Evolutionary conservation across 331 rosid species (phyloP), one percentile per base, ranked within the genome.

Genomic region (Cydonia oblonga): DNA sequence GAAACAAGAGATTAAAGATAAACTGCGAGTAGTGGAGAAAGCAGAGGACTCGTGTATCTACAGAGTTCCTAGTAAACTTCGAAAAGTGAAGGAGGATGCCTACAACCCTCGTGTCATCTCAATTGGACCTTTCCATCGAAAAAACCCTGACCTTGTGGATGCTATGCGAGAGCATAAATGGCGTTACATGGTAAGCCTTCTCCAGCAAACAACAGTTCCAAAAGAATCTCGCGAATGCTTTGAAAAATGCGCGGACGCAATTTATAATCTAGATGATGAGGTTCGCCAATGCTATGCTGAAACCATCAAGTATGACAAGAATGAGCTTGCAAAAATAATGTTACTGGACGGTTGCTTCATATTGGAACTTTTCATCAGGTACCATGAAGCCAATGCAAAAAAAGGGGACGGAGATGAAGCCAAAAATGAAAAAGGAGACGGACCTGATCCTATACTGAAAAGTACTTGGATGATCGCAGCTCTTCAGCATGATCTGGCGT

Each of bases 401-500:
- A 1, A 30, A 30, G 33, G 33, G 5, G 33, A 6, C 33, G 33
- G 33, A 30, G 33, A 30, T 30, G 33, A 30, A 30, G 33, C 33
- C 33, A 52, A n/a, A 19, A 19, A 16, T n/a, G 23, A 2, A 19
- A 52, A 52, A 56, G 62, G 7, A 22, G 23, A 8, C 62, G 9
- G 11, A 54, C 7, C 28, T 56, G 62, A 56, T 7, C 62, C 28
- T 6, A 18, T 56, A 3, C 15, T 56, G 10, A 56, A 23, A 20
- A 56, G 28, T 56, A 26, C 7, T 3, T 56, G 62, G 64, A 76
- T 46, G 14, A 9, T 68, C 0, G 20, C 61, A 2, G 54, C 70
- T 15, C 73, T 72, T 61, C 16, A 68, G 6, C 79, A 72, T 1
- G 85, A 84, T 49, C n/a, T 84, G 25, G 53, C 80, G 2, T 63